Conservation (phyloP, 2,329 filamentous ascomycete species). For the Fusarium praegraminearum region DNA sequence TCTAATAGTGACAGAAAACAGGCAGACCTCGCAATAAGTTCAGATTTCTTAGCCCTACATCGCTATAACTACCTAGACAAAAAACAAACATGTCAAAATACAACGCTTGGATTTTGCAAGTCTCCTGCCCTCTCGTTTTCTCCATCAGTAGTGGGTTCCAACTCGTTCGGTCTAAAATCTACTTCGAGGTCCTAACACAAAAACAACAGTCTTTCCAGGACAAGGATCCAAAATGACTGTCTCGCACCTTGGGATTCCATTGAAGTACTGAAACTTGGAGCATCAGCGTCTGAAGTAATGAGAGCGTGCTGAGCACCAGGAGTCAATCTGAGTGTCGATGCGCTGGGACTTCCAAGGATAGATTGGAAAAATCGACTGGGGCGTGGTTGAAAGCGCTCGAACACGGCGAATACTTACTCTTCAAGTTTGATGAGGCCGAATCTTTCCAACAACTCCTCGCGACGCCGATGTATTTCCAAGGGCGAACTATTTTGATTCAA, state of each 20-base stretch:
- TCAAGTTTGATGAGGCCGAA: too few species aligned
- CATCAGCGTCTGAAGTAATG: not conserved
- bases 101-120: not conserved
- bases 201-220: not conserved
- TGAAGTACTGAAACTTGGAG: not conserved
- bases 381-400: not conserved
- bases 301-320: not conserved
- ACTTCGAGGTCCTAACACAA: not conserved
- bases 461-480: not conserved
- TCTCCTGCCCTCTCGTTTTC: too few species aligned
- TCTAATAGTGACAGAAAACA: not conserved
- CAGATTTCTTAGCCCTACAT: not conserved
- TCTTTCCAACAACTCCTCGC: not conserved
- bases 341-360: not conserved
- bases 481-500: too few species aligned
- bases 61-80: not conserved
- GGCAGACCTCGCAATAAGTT: not conserved
- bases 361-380: not conserved
- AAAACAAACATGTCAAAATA: not conserved
- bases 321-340: not conserved
- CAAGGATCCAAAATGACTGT: not conserved
- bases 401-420: not conserved
- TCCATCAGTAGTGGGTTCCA: not conserved
- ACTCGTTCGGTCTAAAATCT: not conserved
- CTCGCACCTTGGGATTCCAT: not conserved